These are phyloP conservation scores for Anthracocystis panici-leucophaei DNA, from an alignment of 1,284 basidiomycete genomes.

Conservation along the genomic window DNA sequence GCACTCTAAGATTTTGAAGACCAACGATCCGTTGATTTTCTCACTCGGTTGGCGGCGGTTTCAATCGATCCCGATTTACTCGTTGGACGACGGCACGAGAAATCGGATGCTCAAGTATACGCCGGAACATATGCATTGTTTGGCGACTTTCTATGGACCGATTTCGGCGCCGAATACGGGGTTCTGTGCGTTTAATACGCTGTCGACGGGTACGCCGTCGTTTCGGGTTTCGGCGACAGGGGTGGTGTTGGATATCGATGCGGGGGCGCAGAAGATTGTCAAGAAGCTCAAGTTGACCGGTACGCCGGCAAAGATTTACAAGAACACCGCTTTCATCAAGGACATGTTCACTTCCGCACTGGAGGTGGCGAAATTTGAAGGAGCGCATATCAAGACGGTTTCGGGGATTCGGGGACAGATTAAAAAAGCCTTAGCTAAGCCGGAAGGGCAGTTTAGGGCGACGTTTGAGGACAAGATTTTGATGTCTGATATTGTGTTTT, in stretches of 20 bases:
- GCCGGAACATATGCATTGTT: slow-evolving; percentile 99
- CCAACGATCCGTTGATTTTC: slow-evolving; percentile 95
- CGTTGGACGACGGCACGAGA: slow-evolving; percentile 83
- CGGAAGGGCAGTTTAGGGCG: slow-evolving; percentile 93
- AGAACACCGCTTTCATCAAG: slow-evolving; percentile 98
- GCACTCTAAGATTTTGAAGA: slow-evolving; percentile 92
- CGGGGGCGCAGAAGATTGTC: slow-evolving; percentile 82
- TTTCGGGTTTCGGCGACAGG: slow-evolving; percentile 95
- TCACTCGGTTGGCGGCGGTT: slow-evolving; percentile 96
- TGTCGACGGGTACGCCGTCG: slow-evolving; percentile 77
- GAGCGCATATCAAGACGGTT: slow-evolving; percentile 93
- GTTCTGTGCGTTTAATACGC: slow-evolving; percentile 92
- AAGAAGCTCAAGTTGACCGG: slow-evolving; percentile 99
- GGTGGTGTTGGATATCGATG: slow-evolving; percentile 90
- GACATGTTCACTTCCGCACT: slow-evolving; percentile 95
- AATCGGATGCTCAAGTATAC: slow-evolving; percentile 99
- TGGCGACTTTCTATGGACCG: slow-evolving; percentile 81
- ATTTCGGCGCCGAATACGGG: slow-evolving; percentile 79
- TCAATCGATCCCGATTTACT: slow-evolving; percentile 94
- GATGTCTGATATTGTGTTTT: slow-evolving; percentile 94
- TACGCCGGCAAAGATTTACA: slow-evolving; percentile 94
- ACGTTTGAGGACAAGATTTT: slow-evolving; percentile 98
- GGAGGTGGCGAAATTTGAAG: slow-evolving; percentile 98
- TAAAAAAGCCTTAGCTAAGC: slow-evolving; percentile 92
- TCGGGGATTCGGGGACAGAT: slow-evolving; percentile 96